Conservation (phyloP, 805 yeast species). For the Diddensiella santjacobensis region DNA sequence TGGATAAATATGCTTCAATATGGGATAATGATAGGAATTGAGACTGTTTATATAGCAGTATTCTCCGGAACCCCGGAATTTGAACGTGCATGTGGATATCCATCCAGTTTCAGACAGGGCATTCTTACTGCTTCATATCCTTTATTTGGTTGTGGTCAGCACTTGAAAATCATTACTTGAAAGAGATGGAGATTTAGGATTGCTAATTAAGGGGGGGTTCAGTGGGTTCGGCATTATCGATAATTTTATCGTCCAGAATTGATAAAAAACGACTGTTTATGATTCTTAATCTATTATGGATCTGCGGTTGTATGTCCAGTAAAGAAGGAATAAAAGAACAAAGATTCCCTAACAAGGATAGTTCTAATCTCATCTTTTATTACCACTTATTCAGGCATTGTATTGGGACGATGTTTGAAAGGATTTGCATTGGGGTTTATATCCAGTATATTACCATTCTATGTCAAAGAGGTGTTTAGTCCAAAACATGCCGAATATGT, state of each 20-base stretch:
- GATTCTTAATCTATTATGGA: not conserved
- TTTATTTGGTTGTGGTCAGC: conserved; percentile 8
- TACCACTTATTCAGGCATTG: not conserved
- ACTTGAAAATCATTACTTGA: not conserved
- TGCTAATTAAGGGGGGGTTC: not conserved
- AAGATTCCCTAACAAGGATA: too few species aligned
- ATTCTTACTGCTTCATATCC: conserved; percentile 13
- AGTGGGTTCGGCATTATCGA: conserved; percentile 2
- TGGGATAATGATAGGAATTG: conserved; percentile 13
- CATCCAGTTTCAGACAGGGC: conserved; percentile 2
- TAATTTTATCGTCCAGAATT: not conserved
- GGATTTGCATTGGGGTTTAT: conserved; percentile 11
- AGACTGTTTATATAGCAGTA: conserved; percentile 10
- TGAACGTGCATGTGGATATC: conserved; percentile 5
- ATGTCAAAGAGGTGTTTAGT: conserved; percentile 9
- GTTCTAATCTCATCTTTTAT: conserved; percentile 1
- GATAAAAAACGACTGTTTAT: conserved; percentile 1
- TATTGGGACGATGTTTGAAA: conserved; percentile 10
- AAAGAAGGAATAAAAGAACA: too few species aligned
- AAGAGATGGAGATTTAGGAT: not conserved
- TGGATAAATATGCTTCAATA: conserved; percentile 8
- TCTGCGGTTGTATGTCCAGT: conserved; percentile 7
- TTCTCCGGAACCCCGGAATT: conserved; percentile 7
- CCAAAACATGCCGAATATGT: conserved; percentile 1
- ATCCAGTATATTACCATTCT: conserved; percentile 11